Evolutionary conservation across 805 yeast genomes (phyloP), one percentile per base, ranked within the genome.

Genomic region (Lipomyces yamadae): DNA sequence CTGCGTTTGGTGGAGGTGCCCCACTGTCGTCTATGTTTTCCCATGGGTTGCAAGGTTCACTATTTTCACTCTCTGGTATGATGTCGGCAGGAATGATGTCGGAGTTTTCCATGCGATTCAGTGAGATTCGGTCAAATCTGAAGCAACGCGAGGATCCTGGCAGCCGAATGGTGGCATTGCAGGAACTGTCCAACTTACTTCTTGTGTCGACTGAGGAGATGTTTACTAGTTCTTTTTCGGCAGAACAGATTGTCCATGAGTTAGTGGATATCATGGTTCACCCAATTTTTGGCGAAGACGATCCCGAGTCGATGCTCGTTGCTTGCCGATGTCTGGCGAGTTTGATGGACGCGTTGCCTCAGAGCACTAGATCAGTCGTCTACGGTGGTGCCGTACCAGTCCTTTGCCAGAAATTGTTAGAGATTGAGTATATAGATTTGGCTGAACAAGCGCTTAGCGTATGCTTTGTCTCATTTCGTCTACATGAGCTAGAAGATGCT

Each of bases 381-480:
- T 80, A 83, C 29, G 85, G 85, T 18, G 88, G 89, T 52, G 89
- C 88, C 0, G 83, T 92, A 6, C 88, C 86, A 56, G 86, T 85
- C 0, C 80, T 95, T 33, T 85, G 89, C 70, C 79, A 81, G 4
- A 90, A 89, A 68, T 77, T 95, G 48, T 74, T 85, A 65, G 96
- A 91, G 69, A 88, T 94, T 18, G 86, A 87, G 63, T 93, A 86
- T 74, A 93, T 94, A 62, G 99, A 94, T 75, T 80, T 94, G 62
- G 96, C 97, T 0, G 99, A 94, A 75, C 97, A 93, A 77, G 92
- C 92, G 0, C 78, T 92, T 53, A 93, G 88, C 73, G 86, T 93
- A 0, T 78, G 74, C 56, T 29, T 3, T 29, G 8, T 4, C 11
- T 34, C 39, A 33, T 89, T 57, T 93, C 74, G 81, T 85, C 76